Evolutionary conservation across 2,329 filamentous ascomycete genomes (phyloP).

Genomic region (Fusarium sp.): DNA sequence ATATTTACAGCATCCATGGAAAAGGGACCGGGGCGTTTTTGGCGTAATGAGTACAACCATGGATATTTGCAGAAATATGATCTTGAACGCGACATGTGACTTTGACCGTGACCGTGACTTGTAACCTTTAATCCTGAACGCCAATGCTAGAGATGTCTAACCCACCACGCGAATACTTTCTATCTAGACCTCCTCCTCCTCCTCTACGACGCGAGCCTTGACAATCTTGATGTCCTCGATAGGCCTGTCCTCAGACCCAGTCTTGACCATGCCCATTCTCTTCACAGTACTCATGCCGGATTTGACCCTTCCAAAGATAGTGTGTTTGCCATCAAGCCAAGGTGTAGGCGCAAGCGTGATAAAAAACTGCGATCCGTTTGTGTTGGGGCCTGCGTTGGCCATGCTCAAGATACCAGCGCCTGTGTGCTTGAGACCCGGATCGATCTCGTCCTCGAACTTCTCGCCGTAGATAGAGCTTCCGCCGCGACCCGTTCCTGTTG

Average conservation of each 20-base stretch:
- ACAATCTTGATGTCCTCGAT: slow-evolving; percentile 84
- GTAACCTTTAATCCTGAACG: slow-evolving; percentile 31
- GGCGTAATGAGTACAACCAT: slow-evolving; percentile 41
- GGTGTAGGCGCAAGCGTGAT: slow-evolving; percentile 93
- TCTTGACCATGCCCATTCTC: slow-evolving; percentile 89
- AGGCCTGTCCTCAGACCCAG: slow-evolving; percentile 82
- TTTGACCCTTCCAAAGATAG: slow-evolving; percentile 93
- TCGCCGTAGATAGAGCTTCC: slow-evolving; percentile 91
- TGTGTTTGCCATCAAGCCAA: slow-evolving; percentile 97
- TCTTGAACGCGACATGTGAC: slow-evolving; percentile 6
- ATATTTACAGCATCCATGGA: slow-evolving; percentile 43
- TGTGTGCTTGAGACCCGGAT: slow-evolving; percentile 82
- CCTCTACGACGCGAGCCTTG: slow-evolving; percentile 75
- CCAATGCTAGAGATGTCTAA: slow-evolving; percentile 22
- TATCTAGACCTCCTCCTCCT: slow-evolving; percentile 52
- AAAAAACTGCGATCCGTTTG: slow-evolving; percentile 96
- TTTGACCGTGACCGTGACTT: neutral
- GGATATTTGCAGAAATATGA: slow-evolving; percentile 27
- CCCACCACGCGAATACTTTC: neutral
- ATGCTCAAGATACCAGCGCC: slow-evolving; percentile 94
- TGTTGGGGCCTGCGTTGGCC: slow-evolving; percentile 93
- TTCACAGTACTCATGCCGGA: slow-evolving; percentile 84
- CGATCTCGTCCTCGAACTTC: slow-evolving; percentile 94
- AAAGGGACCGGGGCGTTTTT: slow-evolving; percentile 44
- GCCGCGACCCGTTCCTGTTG: slow-evolving; percentile 91